These are phyloP conservation scores for Ganoderma sinense DNA, from an alignment of 1,284 basidiomycete genomes.

Conservation along the genomic window DNA sequence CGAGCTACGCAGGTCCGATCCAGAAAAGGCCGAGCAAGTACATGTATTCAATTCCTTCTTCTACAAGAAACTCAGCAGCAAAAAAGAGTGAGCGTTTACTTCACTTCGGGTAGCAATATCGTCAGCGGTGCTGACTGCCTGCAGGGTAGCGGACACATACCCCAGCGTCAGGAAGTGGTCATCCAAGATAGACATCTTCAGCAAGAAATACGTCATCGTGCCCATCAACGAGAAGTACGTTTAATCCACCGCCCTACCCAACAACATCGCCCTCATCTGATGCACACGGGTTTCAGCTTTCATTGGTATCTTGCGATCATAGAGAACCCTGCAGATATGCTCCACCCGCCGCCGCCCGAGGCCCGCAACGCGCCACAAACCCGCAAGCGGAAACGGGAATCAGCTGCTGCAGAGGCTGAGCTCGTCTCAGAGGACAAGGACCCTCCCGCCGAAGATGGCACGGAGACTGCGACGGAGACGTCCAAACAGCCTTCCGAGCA, in stretches of 20 bases:
- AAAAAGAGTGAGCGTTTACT: slow-evolving; percentile 49
- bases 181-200: slow-evolving; percentile 84
- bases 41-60: slow-evolving; percentile 98
- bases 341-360: slow-evolving; percentile 51
- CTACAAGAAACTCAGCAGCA: slow-evolving; percentile 90
- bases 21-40: slow-evolving; percentile 68
- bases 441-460: not conserved
- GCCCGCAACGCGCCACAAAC: slow-evolving; percentile 36
- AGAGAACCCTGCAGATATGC: slow-evolving; percentile 77
- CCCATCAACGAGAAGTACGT: slow-evolving; percentile 96
- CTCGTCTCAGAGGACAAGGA: slow-evolving; percentile 12
- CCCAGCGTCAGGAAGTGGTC: slow-evolving; percentile 95
- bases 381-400: slow-evolving; percentile 41
- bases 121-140: slow-evolving; percentile 6
- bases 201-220: slow-evolving; percentile 91
- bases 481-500: slow-evolving; percentile 3
- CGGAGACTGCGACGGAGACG: slow-evolving; percentile 1
- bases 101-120: slow-evolving; percentile 4
- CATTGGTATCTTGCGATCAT: slow-evolving; percentile 99
- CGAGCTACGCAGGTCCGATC: slow-evolving; percentile 64
- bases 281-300: slow-evolving; percentile 58
- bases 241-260: not conserved
- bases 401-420: slow-evolving; percentile 11
- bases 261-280: slow-evolving; percentile 9
- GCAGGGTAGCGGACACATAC: slow-evolving; percentile 74